Evolutionary conservation across 2,329 filamentous ascomycete species (phyloP).

Genomic region (Coniochaeta hoffmannii): DNA sequence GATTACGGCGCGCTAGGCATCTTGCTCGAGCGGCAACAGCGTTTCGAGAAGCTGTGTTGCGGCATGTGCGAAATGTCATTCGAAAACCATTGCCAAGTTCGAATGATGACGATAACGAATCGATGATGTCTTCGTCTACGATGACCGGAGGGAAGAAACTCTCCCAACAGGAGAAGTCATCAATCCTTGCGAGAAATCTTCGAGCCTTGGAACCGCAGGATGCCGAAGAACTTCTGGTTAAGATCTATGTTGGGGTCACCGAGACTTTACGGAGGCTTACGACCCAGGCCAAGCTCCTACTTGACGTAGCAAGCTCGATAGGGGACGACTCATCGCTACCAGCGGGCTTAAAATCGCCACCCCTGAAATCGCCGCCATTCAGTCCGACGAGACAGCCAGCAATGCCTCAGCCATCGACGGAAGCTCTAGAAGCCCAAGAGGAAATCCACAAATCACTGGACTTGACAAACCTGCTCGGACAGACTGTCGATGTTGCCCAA

Average conservation of each 20-base stretch:
- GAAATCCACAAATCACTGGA: slow-evolving; percentile 72
- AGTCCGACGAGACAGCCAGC: slow-evolving; percentile 35
- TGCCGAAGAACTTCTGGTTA: slow-evolving; percentile 73
- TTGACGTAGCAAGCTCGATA: slow-evolving; percentile 82
- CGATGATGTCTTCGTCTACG: slow-evolving; percentile 79
- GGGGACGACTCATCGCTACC: slow-evolving; percentile 31
- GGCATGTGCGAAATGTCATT: slow-evolving; percentile 81
- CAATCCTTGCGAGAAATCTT: slow-evolving; percentile 79
- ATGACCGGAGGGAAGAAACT: slow-evolving; percentile 58
- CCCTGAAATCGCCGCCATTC: slow-evolving; percentile 42
- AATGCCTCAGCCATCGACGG: slow-evolving; percentile 24
- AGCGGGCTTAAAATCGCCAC: slow-evolving; percentile 37
- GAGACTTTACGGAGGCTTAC: slow-evolving; percentile 80
- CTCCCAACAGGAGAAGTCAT: slow-evolving; percentile 82
- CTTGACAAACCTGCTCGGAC: slow-evolving; percentile 68
- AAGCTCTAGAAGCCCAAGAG: slow-evolving; percentile 52
- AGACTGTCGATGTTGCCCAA: slow-evolving; percentile 74
- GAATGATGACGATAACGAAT: slow-evolving; percentile 88
- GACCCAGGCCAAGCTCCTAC: slow-evolving; percentile 87
- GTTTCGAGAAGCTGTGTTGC: slow-evolving; percentile 76
- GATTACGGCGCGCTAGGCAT: slow-evolving; percentile 74
- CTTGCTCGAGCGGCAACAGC: slow-evolving; percentile 73
- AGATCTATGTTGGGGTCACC: slow-evolving; percentile 79
- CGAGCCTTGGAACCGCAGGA: slow-evolving; percentile 76
- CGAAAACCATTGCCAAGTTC: slow-evolving; percentile 82